These are phyloP conservation scores for Russula virescens DNA, from an alignment of 768 basidiomycete species.

Conservation along the genomic window DNA sequence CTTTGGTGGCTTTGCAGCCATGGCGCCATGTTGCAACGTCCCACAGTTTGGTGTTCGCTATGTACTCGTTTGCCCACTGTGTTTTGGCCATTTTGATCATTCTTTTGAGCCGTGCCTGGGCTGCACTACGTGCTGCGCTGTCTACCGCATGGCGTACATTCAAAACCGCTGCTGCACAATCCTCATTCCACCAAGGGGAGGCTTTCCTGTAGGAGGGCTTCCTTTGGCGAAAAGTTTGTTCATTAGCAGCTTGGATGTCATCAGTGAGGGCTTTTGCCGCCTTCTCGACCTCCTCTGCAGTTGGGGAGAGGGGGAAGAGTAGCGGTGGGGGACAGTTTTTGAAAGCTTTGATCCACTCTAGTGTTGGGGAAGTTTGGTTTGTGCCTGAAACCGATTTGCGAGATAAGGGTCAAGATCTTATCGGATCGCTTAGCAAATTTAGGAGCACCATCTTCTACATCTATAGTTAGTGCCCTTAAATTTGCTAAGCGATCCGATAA, in stretches of 20 bases:
- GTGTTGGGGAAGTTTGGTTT: too few species aligned
- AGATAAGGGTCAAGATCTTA: too few species aligned
- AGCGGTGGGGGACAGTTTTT: not conserved
- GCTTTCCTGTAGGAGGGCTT: not conserved
- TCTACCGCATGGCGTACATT: too few species aligned
- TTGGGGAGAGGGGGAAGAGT: not conserved
- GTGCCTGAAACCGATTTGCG: too few species aligned
- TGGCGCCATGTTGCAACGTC: not conserved
- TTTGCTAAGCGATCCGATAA: too few species aligned
- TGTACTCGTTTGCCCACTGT: not conserved
- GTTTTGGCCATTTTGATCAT: not conserved
- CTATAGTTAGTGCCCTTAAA: too few species aligned
- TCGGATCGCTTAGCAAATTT: too few species aligned
- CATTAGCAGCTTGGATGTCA: not conserved
- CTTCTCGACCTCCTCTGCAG: not conserved
- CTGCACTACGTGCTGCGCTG: too few species aligned
- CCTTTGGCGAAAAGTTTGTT: not conserved
- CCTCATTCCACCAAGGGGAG: not conserved
- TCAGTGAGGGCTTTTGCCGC: not conserved
- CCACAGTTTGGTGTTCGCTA: not conserved
- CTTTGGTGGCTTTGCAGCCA: not conserved
- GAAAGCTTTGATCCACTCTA: not conserved
- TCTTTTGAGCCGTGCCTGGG: not conserved
- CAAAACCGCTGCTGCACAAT: not conserved
- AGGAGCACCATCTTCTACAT: too few species aligned